phyloP scores from a whole-genome alignment of 2,329 filamentous ascomycete species.

The Talaromyces verruculosus region DNA sequence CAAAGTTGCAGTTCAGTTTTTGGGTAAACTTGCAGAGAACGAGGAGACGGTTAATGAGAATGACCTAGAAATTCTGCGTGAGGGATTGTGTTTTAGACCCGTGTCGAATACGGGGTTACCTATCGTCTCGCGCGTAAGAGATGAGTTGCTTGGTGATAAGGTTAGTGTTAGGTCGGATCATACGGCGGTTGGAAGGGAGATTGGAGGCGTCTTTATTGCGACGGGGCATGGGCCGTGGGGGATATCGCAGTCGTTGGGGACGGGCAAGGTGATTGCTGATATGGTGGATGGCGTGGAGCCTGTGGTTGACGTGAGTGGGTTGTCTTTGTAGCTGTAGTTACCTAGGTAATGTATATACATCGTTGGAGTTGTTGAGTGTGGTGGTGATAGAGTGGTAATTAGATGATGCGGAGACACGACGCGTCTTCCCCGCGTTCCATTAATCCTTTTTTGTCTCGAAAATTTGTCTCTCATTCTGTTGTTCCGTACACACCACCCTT shows the following conservation, averaged over 20 bases:
- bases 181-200: constrained; percentile 45
- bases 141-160: constrained; percentile 53
- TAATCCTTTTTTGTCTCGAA: not conserved
- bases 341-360: not conserved
- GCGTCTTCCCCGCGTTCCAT: constrained; percentile 22
- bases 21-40: constrained; percentile 31
- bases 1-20: constrained; percentile 34
- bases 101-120: constrained; percentile 64
- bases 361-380: not conserved
- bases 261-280: constrained; percentile 69
- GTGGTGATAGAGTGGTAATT: too few species aligned
- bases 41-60: constrained; percentile 38
- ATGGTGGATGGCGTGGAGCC: constrained; percentile 61
- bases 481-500: too few species aligned
- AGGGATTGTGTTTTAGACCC: constrained; percentile 71
- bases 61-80: constrained; percentile 62
- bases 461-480: not conserved
- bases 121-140: constrained; percentile 59
- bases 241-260: constrained; percentile 64
- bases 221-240: constrained; percentile 78
- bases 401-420: constrained; percentile 9
- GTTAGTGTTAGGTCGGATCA: constrained; percentile 44
- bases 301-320: constrained; percentile 59
- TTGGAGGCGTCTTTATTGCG: constrained; percentile 66
- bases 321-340: constrained; percentile 40